Evolutionary conservation across 441 rosid genomes (phyloP).

Genomic region (Adansonia madagascariensis): DNA sequence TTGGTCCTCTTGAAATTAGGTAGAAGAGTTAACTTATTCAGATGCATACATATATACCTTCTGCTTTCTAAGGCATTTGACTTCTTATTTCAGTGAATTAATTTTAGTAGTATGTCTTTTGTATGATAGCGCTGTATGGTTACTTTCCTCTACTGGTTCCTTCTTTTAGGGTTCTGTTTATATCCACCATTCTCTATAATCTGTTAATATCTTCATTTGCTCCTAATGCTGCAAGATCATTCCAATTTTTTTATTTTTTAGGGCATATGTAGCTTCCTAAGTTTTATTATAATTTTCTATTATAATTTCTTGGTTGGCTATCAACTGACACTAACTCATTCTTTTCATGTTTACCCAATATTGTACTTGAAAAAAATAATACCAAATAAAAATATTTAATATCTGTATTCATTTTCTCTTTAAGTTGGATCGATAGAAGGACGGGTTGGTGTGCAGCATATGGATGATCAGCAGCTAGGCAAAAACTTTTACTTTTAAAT

Average conservation of each 20-base stretch:
- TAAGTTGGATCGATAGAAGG: constrained; percentile 96
- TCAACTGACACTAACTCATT: background rate
- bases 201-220: background rate
- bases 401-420: background rate
- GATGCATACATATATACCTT: background rate
- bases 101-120: background rate
- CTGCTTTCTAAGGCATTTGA: constrained; percentile 5
- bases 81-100: background rate
- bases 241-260: background rate
- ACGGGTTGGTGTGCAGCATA: constrained; percentile 93
- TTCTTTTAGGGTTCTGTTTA: background rate
- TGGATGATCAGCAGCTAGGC: constrained; percentile 73
- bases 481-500: constrained; percentile 90
- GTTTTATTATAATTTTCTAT: background rate
- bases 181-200: background rate
- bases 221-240: background rate
- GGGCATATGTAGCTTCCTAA: background rate
- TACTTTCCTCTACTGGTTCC: background rate
- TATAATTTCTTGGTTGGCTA: background rate
- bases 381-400: background rate
- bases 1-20: background rate
- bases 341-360: background rate
- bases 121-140: background rate
- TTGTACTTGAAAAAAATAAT: background rate
- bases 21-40: background rate